phyloP scores from a whole-genome alignment of 805 yeast species.

The Candida corydali region DNA sequence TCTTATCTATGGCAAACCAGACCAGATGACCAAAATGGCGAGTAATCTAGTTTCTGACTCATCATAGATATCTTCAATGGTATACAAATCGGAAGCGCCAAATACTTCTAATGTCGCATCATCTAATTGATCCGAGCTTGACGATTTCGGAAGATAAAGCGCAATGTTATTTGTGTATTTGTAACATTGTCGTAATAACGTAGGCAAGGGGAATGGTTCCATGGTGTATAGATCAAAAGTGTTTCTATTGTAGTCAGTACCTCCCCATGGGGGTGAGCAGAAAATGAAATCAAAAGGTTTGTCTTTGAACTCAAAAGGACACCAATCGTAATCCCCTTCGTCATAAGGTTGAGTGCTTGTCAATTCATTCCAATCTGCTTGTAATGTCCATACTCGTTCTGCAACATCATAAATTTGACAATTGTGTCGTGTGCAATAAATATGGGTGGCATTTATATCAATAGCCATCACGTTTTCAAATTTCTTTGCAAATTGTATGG shows the following conservation, averaged over 20 bases:
- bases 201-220: conserved; percentile 46
- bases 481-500: conserved; percentile 64
- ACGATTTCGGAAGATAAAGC: conserved; percentile 61
- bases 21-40: neutral
- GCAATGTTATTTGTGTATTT: conserved; percentile 46
- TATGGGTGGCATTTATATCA: conserved; percentile 56
- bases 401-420: conserved; percentile 57
- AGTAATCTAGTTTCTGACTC: neutral
- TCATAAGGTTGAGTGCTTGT: conserved; percentile 11
- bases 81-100: conserved; percentile 22
- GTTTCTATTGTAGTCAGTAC: conserved; percentile 50
- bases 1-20: neutral
- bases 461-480: conserved; percentile 59
- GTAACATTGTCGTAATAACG: conserved; percentile 40
- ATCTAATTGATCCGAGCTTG: conserved; percentile 49
- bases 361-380: conserved; percentile 48
- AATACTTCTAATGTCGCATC: conserved; percentile 42
- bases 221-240: conserved; percentile 43
- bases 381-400: conserved; percentile 45
- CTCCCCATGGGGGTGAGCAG: conserved; percentile 91
- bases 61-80: neutral
- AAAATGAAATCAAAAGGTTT: conserved; percentile 51
- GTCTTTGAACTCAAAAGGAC: conserved; percentile 21
- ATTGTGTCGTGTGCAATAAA: conserved; percentile 66
- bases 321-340: conserved; percentile 22